Conservation (phyloP, 345 rosid genomes). For the Gossypium turneri region DNA sequence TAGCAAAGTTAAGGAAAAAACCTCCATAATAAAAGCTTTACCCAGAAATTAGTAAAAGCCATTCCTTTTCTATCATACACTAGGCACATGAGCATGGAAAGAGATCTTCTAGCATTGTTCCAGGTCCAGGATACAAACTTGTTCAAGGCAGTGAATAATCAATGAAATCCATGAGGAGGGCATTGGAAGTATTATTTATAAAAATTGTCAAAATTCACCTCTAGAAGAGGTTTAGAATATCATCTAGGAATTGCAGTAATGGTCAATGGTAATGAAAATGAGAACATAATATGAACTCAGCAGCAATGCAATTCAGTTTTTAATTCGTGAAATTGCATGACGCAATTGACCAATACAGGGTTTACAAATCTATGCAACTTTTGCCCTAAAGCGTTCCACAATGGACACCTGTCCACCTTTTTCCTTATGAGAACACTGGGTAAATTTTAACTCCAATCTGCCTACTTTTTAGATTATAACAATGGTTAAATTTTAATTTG, state of each 20-base stretch:
- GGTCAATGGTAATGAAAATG: background rate
- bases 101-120: no score
- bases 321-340: background rate
- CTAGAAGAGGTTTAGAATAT: background rate
- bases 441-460: no score
- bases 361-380: background rate
- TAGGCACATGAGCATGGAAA: background rate
- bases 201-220: conserved; percentile 3
- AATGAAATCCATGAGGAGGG: background rate
- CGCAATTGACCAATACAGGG: background rate
- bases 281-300: background rate
- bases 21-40: background rate
- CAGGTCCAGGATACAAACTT: background rate
- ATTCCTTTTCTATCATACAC: background rate
- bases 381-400: no score
- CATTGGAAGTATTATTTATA: background rate
- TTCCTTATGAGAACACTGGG: no score
- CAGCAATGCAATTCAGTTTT: background rate
- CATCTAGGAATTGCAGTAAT: background rate
- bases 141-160: background rate
- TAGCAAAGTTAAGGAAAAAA: background rate
- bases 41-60: background rate
- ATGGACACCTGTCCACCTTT: no score
- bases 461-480: no score
- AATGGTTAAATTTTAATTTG: no score